Percentiles rank a stretch among this genome's conserved stretches.
Conservation (phyloP, 139 green algal genomes). For the Gonium pectorale region DNA sequence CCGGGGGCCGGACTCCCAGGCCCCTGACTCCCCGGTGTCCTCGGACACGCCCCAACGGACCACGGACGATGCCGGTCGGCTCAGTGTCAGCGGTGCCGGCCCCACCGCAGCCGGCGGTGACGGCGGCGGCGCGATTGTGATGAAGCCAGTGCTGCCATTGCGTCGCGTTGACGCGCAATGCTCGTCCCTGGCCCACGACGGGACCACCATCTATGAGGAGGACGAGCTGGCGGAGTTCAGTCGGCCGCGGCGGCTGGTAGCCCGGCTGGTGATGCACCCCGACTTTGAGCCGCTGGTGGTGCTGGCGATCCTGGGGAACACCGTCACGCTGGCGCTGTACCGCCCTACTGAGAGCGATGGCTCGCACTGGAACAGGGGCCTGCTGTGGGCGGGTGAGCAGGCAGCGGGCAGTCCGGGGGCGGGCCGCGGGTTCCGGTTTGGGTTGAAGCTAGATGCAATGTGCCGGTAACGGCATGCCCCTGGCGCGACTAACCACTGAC, state of each 20-base stretch:
- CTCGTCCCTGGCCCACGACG: neutral
- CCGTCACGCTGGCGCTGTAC: conserved; percentile 28
- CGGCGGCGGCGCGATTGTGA: neutral
- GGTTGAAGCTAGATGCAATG: too few relatives aligned
- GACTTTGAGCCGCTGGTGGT: conserved; percentile 76
- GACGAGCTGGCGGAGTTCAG: neutral
- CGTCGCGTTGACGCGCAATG: too few relatives aligned
- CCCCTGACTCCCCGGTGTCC: neutral
- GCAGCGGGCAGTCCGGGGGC: neutral
- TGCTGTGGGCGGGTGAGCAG: conserved; percentile 37
- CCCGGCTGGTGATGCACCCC: conserved; percentile 51
- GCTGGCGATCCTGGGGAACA: conserved; percentile 76
- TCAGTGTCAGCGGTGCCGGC: neutral
- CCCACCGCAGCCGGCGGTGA: neutral
- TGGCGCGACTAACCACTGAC: too few relatives aligned
- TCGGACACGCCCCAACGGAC: neutral
- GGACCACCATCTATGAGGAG: conserved; percentile 5
- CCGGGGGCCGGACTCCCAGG: neutral
- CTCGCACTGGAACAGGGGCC: neutral
- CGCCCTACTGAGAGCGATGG: conserved; percentile 14
- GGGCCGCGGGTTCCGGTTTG: neutral
- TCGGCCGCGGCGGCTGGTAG: neutral
- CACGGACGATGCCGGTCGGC: neutral
- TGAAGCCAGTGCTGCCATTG: too few relatives aligned
- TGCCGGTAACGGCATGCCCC: too few relatives aligned